Conservation (phyloP, 306 rosid genomes). For the Cicer chorassanicum region DNA sequence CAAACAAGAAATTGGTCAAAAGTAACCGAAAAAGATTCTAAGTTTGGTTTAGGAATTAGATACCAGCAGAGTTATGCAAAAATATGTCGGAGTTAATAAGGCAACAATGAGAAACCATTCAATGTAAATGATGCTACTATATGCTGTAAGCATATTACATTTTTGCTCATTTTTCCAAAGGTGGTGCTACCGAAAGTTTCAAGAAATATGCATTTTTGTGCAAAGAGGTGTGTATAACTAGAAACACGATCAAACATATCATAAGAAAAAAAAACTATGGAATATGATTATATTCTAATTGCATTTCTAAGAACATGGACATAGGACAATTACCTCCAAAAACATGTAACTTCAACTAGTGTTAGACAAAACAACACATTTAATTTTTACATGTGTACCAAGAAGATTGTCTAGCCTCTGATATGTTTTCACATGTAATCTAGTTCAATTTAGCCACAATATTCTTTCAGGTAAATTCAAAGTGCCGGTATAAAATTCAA, state of each 20-base stretch:
- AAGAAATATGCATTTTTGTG: conserved; percentile 10
- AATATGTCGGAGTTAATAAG: neutral
- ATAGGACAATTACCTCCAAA: too few species aligned
- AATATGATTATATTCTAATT: conserved; percentile 3
- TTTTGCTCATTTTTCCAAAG: conserved; percentile 36
- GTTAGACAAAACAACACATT: too few species aligned
- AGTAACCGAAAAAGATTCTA: conserved; percentile 30
- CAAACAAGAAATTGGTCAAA: conserved; percentile 44
- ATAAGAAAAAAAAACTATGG: neutral
- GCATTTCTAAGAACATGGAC: neutral
- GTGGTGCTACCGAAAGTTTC: conserved; percentile 31
- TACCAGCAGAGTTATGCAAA: conserved; percentile 16
- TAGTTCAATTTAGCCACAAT: too few species aligned
- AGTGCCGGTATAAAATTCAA: too few species aligned
- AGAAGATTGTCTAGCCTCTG: too few species aligned
- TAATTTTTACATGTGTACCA: too few species aligned
- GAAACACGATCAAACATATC: conserved; percentile 11
- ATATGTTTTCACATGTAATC: too few species aligned
- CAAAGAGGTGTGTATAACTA: neutral
- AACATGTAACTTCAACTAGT: too few species aligned
- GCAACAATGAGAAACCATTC: conserved; percentile 19
- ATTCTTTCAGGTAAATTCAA: too few species aligned
- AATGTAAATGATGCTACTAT: conserved; percentile 31
- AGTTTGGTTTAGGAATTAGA: conserved; percentile 45
- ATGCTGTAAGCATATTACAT: conserved; percentile 36